These are phyloP conservation scores for Talinum fruticosum DNA, from an alignment of 148 eudicot genomes.

Conservation along the genomic window DNA sequence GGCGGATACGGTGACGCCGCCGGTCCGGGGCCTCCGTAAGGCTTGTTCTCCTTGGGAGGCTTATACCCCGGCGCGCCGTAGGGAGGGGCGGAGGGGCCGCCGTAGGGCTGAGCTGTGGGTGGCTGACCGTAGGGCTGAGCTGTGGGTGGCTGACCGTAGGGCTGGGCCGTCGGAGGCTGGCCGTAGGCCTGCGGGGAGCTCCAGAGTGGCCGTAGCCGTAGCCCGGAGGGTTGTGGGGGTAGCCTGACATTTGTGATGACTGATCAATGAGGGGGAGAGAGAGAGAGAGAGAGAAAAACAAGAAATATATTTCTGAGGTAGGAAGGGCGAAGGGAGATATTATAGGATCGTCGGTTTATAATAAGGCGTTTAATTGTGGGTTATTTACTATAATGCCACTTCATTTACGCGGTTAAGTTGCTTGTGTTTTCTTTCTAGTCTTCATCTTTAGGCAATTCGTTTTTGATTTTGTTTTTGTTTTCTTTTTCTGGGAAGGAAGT, in stretches of 20 bases:
- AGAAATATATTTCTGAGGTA: no score
- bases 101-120: conserved; percentile 11
- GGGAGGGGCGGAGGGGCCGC: conserved; percentile 21
- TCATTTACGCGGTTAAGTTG: background rate
- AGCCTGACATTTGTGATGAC: conserved; percentile 34
- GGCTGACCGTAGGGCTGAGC: conserved; percentile 27
- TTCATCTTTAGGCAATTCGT: no score
- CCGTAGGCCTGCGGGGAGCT: conserved; percentile 36
- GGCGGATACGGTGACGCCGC: conserved; percentile 22
- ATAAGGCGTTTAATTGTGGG: background rate
- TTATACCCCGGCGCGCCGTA: background rate
- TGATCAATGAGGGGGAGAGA: background rate
- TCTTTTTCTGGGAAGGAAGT: no score
- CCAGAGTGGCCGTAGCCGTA: conserved; percentile 36
- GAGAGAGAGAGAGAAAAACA: background rate
- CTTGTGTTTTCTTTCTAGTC: no score
- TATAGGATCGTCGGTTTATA: background rate
- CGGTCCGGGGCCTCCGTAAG: background rate
- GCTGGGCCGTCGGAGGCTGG: conserved; percentile 21
- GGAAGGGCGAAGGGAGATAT: background rate
- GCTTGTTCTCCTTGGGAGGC: conserved; percentile 34
- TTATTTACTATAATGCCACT: background rate
- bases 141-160: conserved; percentile 25
- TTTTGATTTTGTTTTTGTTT: no score
- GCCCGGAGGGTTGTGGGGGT: conserved; percentile 34